Base-by-base conservation (phyloP, 305 asterid species). In the Solanum hybrid region DNA sequence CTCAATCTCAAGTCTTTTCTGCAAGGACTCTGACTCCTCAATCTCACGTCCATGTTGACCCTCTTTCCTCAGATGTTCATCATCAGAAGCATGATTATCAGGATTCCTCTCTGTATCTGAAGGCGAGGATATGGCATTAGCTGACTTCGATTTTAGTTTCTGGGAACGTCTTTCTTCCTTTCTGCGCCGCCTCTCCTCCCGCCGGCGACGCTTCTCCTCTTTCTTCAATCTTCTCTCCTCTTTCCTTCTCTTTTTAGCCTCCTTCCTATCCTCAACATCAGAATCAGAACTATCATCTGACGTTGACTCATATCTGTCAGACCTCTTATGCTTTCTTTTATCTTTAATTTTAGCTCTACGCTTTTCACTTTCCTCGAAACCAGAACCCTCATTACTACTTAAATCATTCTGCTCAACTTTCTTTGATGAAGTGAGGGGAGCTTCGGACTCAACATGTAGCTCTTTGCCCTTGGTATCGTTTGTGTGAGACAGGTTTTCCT, bases 1-100 rank as follows among this genome's bases (percentile, higher is more conserved):
- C 94, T 95, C 97, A 87, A 95, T 97, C 95, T 98, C 99, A 87
- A 97, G 98, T 95, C 87, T 95, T 92, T 96, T 95, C 95, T 94
- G 97, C 89, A 94, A 95, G 88, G 96, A 91, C 78, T 91, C 93
- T 9, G 94, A 87, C 88, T 94, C 96, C 89, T 93, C 93, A 85
- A 77, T 36, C 90, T 93, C 91, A 89, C 91, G 90, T 34, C 89
- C 86, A 64, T 90, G 86, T 42, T 13, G 94, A 35, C 88, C 88
- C 61, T 88, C 93, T 40, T 93, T 91, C 91, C 87, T 92, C 91
- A 89, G 87, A 91, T 90, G 92, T 67, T 93, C 98, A 88, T 91
- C 96, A 92, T 92, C 94, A 91, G 95, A 95, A 92, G 89, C 90
- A 79, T 51, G 83, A 18, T 79, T 89, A 83, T 89, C 90, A 46